These are phyloP conservation scores for Otatea glauca DNA, from an alignment of 176 grass and related monocot genomes.

Conservation along the genomic window DNA sequence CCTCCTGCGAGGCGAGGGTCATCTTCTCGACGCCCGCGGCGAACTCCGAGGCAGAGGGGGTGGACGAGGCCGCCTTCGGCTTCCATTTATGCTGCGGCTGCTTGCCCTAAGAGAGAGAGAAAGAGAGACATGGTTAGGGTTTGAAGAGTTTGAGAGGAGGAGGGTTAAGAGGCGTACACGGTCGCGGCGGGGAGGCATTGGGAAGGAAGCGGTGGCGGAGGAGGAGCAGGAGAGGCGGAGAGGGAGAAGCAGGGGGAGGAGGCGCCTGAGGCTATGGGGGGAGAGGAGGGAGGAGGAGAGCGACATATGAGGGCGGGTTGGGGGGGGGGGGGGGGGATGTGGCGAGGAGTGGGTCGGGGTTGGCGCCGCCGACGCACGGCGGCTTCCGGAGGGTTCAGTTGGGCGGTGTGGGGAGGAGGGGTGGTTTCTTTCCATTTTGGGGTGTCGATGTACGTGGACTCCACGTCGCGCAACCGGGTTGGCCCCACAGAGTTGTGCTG, in stretches of 20 bases:
- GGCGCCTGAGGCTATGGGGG: slow-evolving; percentile 31
- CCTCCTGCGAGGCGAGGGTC: slow-evolving; percentile 29
- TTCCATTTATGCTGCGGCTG: slow-evolving; percentile 50
- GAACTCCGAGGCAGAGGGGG: neutral
- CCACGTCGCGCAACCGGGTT: too few relatives aligned
- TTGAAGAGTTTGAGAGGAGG: neutral
- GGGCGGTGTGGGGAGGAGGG: neutral
- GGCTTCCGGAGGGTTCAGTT: neutral
- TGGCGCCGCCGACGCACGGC: neutral
- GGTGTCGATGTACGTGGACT: neutral
- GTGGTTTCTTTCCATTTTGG: neutral
- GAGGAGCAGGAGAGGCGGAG: slow-evolving; percentile 39
- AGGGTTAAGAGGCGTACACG: slow-evolving; percentile 19
- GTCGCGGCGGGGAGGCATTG: slow-evolving; percentile 41
- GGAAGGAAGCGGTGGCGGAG: neutral
- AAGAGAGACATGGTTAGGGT: neutral
- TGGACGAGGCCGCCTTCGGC: slow-evolving; percentile 41
- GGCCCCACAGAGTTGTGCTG: too few relatives aligned
- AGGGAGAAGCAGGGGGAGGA: slow-evolving; percentile 44
- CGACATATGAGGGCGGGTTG: slow-evolving; percentile 8
- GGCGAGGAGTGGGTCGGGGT: neutral
- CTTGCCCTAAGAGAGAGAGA: slow-evolving; percentile 30
- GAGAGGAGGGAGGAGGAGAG: slow-evolving; percentile 33
- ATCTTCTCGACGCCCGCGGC: slow-evolving; percentile 32
- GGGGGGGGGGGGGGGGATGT: neutral